Evolutionary conservation across 2,329 filamentous ascomycete species (phyloP).

Genomic region (Verticillium alfalfae): DNA sequence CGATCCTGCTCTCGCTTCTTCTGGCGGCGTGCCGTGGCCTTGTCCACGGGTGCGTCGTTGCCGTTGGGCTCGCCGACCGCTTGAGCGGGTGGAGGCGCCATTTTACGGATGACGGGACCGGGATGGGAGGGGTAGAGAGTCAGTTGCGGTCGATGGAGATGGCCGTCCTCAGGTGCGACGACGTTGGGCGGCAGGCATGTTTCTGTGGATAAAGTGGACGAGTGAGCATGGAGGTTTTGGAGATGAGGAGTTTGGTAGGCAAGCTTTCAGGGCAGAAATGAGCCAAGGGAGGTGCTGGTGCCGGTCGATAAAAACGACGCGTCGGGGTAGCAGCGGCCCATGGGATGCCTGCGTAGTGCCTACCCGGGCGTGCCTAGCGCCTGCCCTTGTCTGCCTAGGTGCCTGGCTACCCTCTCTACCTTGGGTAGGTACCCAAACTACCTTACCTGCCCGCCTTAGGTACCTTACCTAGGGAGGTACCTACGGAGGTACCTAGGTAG

Average conservation of each 20-base stretch:
- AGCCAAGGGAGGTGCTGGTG: too few relatives aligned
- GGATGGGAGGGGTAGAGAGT: background rate
- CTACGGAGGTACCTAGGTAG: too few relatives aligned
- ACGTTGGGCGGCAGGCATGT: conserved; percentile 1
- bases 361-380: too few relatives aligned
- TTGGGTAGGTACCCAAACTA: too few relatives aligned
- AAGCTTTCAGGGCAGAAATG: background rate
- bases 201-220: conserved; percentile 3
- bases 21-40: conserved; percentile 12
- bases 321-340: too few relatives aligned
- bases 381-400: too few relatives aligned
- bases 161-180: background rate
- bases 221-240: background rate
- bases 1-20: conserved; percentile 25
- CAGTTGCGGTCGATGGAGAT: background rate
- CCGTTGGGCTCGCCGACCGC: background rate
- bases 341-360: too few relatives aligned
- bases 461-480: too few relatives aligned
- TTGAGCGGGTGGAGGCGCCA: background rate
- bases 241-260: background rate
- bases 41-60: background rate
- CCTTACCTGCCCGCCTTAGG: too few relatives aligned
- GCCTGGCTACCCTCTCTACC: too few relatives aligned
- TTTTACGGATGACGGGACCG: background rate
- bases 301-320: too few relatives aligned